Evolutionary conservation across 495 filamentous ascomycete species (phyloP), one percentile per base, ranked within the genome.

Genomic region (Pseudotulostoma volvatum): DNA sequence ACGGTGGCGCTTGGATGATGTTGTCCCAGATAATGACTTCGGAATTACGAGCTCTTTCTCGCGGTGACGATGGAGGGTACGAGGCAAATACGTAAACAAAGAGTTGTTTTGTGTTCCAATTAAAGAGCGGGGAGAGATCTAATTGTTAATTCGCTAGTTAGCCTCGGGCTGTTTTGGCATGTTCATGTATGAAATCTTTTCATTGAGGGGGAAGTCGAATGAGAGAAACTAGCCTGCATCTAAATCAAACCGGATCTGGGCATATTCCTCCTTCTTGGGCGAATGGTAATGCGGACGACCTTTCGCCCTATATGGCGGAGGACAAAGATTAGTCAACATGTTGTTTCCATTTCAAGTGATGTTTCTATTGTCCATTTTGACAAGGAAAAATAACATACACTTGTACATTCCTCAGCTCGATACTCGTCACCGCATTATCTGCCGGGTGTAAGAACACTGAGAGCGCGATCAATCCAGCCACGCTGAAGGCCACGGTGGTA

Each of bases 101-200:
- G 48, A 96, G 60, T 60, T 95, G 85, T 60, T 99, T 99, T n/a
- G 90, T 99, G 66, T 99, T 99, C 92, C 92, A 99, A 60, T 81
- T 93, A 76, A 94, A 95, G 50, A 99, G 78, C 18, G 80, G 77
- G 40, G 76, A 74, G 37, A 97, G 72, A 61, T 97, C 88, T 74
- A 33, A 32, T n/a, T n/a, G n/a, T n/a, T n/a, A n/a, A n/a, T n/a
- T n/a, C n/a, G n/a, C n/a, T n/a, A n/a, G n/a, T n/a, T n/a, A n/a
- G n/a, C n/a, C n/a, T n/a, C n/a, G n/a, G n/a, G n/a, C n/a, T n/a
- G n/a, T n/a, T n/a, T n/a, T n/a, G n/a, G n/a, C n/a, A n/a, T n/a
- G n/a, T n/a, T n/a, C n/a, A n/a, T n/a, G n/a, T n/a, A n/a, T n/a
- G n/a, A n/a, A n/a, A n/a, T n/a, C n/a, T n/a, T n/a, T n/a, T n/a